Percentiles rank a stretch among this genome's conserved stretches.
These are phyloP conservation scores for Rhodosporidiobolus sp. DNA, from an alignment of 768 basidiomycete genomes.

Conservation along the genomic window DNA sequence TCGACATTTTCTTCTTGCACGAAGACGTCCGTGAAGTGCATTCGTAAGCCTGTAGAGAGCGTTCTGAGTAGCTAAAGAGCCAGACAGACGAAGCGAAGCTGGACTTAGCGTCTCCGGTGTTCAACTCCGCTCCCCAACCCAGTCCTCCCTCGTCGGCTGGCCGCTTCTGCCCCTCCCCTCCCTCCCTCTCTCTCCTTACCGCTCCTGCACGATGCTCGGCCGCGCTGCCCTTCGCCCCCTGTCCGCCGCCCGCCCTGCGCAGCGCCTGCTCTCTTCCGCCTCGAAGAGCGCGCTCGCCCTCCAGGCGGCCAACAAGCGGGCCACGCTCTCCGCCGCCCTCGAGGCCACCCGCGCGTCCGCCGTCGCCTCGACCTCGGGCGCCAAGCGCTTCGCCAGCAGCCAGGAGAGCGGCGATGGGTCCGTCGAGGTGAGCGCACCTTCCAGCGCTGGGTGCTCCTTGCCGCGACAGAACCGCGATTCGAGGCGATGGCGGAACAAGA, in stretches of 20 bases:
- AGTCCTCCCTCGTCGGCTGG: too few relatives aligned
- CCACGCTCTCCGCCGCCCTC: constrained; percentile 12
- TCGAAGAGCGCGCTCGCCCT: constrained; percentile 6
- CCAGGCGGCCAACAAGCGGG: constrained; percentile 12
- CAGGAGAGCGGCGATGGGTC: constrained; percentile 24
- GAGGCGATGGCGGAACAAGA: background rate
- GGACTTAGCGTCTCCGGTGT: too few relatives aligned
- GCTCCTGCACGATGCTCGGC: constrained; percentile 13
- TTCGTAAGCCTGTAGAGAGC: too few relatives aligned
- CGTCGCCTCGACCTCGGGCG: background rate
- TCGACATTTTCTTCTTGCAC: too few relatives aligned
- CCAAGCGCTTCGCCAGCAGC: constrained; percentile 25
- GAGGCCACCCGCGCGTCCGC: constrained; percentile 10
- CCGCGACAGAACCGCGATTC: background rate
- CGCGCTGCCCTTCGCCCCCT: constrained; percentile 14
- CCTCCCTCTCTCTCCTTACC: background rate
- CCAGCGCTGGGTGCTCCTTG: background rate
- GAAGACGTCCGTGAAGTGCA: too few relatives aligned
- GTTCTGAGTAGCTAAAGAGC: too few relatives aligned
- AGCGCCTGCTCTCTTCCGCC: constrained; percentile 17
- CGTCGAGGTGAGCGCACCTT: constrained; percentile 22
- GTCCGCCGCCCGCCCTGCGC: constrained; percentile 4
- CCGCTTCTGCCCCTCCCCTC: background rate
- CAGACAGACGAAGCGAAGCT: too few relatives aligned
- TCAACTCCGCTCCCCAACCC: background rate